Evolutionary conservation across 176 grass and related monocot genomes (phyloP).

Genomic region (Aegilops longissima): DNA sequence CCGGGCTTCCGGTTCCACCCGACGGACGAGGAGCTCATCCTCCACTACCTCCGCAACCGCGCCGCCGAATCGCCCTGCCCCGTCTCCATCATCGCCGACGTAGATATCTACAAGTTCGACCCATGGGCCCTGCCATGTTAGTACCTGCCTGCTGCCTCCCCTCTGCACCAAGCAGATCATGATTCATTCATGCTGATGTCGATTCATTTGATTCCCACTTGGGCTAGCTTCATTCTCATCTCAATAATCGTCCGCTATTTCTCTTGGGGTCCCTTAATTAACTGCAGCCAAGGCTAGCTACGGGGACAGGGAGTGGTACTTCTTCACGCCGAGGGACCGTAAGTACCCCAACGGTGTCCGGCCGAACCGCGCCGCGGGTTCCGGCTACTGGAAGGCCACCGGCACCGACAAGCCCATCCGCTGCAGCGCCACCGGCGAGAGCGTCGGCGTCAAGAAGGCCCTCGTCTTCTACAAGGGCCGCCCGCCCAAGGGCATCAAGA

Average conservation of each 20-base stretch:
- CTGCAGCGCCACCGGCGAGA: constrained; percentile 40
- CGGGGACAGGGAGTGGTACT: constrained; percentile 94
- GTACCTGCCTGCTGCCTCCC: not conserved
- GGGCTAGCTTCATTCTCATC: not conserved
- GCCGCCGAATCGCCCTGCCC: constrained; percentile 60
- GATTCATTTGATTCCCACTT: not conserved
- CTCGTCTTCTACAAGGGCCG: constrained; percentile 92
- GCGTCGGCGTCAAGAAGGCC: constrained; percentile 90
- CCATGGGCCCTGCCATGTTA: constrained; percentile 92
- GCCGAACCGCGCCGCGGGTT: constrained; percentile 81
- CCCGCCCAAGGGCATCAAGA: constrained; percentile 85
- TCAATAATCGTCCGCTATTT: not conserved
- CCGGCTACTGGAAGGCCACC: constrained; percentile 98
- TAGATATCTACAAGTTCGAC: constrained; percentile 96
- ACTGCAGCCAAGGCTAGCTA: constrained; percentile 54
- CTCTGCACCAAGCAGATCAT: not conserved
- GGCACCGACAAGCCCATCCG: constrained; percentile 92
- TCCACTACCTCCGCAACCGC: constrained; percentile 88
- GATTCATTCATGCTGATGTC: not conserved
- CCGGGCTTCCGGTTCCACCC: constrained; percentile 98
- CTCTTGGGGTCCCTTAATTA: too few species aligned
- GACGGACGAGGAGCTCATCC: constrained; percentile 94
- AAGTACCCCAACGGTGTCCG: constrained; percentile 92
- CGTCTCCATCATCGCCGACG: constrained; percentile 80
- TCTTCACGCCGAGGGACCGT: constrained; percentile 89